These are phyloP conservation scores for Neurospora sp. DNA, from an alignment of 495 filamentous ascomycete genomes.

Conservation along the genomic window DNA sequence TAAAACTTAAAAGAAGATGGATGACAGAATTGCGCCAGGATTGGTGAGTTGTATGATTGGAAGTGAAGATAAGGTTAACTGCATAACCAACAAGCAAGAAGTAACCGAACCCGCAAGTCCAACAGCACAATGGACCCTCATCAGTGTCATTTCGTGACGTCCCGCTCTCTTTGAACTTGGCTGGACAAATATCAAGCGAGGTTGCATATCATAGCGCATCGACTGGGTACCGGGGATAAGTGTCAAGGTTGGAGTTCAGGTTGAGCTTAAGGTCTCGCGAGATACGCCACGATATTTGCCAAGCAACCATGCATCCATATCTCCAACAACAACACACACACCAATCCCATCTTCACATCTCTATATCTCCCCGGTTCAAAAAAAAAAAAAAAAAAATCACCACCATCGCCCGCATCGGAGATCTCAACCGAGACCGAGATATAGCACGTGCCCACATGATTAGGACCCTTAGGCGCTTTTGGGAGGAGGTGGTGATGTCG, in stretches of 20 bases:
- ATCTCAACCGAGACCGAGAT: not conserved
- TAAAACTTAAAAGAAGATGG: not conserved
- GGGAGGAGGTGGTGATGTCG: not conserved
- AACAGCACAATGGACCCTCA: not conserved
- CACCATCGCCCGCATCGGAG: not conserved
- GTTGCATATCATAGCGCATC: not conserved
- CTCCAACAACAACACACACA: not conserved
- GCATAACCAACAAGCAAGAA: not conserved
- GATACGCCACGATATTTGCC: not conserved
- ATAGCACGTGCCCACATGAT: not conserved
- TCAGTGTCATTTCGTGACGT: not conserved
- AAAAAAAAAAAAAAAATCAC: not conserved
- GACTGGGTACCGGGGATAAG: not conserved
- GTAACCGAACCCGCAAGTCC: not conserved
- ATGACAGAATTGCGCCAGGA: not conserved
- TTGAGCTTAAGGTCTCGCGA: not conserved
- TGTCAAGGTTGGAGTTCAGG: not conserved
- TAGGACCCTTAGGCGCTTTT: not conserved
- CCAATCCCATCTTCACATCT: not conserved
- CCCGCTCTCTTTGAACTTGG: not conserved
- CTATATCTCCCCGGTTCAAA: not conserved
- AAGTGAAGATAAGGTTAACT: not conserved
- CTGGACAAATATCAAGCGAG: not conserved
- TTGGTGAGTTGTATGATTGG: not conserved
- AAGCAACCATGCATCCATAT: not conserved